Evolutionary conservation across 495 filamentous ascomycete genomes (phyloP).

Genomic region (Bryoglossum gracile): DNA sequence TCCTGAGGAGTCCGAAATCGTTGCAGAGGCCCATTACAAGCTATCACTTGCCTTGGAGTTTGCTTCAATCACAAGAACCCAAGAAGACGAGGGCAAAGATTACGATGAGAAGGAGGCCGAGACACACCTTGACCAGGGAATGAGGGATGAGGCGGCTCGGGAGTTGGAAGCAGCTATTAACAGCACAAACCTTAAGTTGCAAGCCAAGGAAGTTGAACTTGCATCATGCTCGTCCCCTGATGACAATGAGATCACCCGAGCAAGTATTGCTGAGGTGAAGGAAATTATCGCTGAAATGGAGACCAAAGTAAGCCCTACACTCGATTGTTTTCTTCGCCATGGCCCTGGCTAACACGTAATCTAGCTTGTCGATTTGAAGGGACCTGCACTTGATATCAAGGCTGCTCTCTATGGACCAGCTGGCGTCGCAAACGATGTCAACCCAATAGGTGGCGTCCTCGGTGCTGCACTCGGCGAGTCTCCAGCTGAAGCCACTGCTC

Average conservation of each 20-base stretch:
- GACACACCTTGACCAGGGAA: constrained; percentile 47
- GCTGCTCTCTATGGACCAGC: constrained; percentile 38
- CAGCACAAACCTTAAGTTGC: constrained; percentile 67
- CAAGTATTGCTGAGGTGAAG: constrained; percentile 71
- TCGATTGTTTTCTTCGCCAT: constrained; percentile 9
- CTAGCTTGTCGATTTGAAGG: constrained; percentile 68
- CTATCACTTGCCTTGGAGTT: constrained; percentile 94
- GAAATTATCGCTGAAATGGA: constrained; percentile 87
- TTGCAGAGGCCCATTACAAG: constrained; percentile 94
- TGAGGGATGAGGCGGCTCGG: constrained; percentile 66
- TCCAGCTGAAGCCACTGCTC: constrained; percentile 50
- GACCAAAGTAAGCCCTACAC: constrained; percentile 51
- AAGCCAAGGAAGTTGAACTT: constrained; percentile 62
- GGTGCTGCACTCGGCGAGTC: constrained; percentile 67
- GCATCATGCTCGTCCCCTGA: constrained; percentile 42
- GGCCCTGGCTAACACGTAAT: background rate
- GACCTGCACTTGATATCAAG: constrained; percentile 59
- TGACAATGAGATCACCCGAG: constrained; percentile 52
- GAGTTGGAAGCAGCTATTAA: constrained; percentile 80
- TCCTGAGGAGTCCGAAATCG: constrained; percentile 66
- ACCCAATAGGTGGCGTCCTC: constrained; percentile 58
- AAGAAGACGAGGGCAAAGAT: constrained; percentile 46
- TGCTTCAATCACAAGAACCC: constrained; percentile 60
- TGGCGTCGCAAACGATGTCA: constrained; percentile 35
- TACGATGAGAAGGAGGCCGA: constrained; percentile 28